phyloP scores from a whole-genome alignment of 75 land plant genomes.

The Pinus taeda region DNA sequence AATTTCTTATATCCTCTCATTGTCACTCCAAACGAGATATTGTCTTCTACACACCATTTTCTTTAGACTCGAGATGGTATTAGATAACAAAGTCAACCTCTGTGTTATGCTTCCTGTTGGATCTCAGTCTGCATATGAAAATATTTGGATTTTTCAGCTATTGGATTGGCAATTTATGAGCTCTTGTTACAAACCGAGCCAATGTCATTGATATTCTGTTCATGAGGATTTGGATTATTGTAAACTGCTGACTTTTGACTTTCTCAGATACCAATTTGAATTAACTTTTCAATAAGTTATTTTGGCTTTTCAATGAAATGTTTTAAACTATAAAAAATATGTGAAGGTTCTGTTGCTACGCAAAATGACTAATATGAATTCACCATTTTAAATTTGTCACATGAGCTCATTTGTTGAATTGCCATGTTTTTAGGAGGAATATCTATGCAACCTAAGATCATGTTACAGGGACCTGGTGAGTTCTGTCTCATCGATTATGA shows the following conservation, averaged over 20 bases:
- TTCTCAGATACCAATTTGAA: not conserved
- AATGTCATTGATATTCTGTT: not conserved
- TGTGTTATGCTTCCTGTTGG: not conserved
- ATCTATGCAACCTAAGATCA: slow-evolving; percentile 14
- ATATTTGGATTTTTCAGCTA: not conserved
- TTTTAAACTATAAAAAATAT: not conserved
- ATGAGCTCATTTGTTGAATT: not conserved
- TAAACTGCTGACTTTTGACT: not conserved
- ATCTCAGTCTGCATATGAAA: not conserved
- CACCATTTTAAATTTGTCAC: not conserved
- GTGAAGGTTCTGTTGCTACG: not conserved
- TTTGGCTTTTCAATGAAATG: not conserved
- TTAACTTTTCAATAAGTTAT: not conserved
- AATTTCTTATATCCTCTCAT: not conserved
- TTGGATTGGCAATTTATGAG: not conserved
- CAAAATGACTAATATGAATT: not conserved
- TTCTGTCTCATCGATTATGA: not conserved
- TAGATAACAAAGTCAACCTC: not conserved
- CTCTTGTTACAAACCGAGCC: not conserved
- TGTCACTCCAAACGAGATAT: not conserved
- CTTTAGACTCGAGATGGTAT: no score
- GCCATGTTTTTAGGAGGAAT: slow-evolving; percentile 21
- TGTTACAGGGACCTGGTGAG: slow-evolving; percentile 22
- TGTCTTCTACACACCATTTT: not conserved
- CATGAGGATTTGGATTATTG: not conserved